A percentile compares a stretch with the other conserved stretches of the same genome.
Conservation (phyloP, 2,329 filamentous ascomycete genomes). For the Beauveria caledonica region DNA sequence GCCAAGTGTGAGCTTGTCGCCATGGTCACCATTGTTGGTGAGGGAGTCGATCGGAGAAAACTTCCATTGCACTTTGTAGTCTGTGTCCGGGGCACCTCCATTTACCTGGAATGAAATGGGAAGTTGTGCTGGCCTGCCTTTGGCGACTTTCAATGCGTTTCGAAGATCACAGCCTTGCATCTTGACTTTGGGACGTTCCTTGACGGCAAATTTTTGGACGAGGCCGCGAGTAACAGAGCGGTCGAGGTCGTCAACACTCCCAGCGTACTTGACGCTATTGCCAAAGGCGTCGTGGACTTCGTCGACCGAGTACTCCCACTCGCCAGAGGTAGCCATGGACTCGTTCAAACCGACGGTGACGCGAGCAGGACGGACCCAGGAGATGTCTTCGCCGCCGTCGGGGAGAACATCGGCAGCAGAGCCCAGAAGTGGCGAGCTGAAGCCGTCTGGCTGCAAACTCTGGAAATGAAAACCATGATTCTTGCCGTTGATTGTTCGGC, state of each 20-base stretch:
- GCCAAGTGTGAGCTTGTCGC: constrained; percentile 47
- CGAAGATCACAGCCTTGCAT: constrained; percentile 71
- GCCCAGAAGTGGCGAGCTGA: constrained; percentile 66
- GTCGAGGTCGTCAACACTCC: constrained; percentile 59
- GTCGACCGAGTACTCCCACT: constrained; percentile 85
- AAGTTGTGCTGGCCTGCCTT: constrained; percentile 57
- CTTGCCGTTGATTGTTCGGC: constrained; percentile 74
- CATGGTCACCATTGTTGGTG: constrained; percentile 61
- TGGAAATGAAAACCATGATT: constrained; percentile 84
- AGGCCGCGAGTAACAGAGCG: constrained; percentile 54
- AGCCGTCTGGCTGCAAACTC: constrained; percentile 83
- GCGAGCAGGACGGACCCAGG: constrained; percentile 70
- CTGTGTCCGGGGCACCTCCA: constrained; percentile 49
- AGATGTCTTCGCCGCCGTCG: constrained; percentile 56
- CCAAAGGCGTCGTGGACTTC: constrained; percentile 88
- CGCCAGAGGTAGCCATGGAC: constrained; percentile 68
- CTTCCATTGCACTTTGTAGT: constrained; percentile 69
- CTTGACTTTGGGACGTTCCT: constrained; percentile 70
- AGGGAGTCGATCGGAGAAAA: constrained; percentile 70
- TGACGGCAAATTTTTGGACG: constrained; percentile 72
- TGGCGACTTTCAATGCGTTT: constrained; percentile 74
- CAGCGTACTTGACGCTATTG: constrained; percentile 71
- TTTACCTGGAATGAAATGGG: constrained; percentile 63
- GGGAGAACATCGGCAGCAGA: constrained; percentile 52
- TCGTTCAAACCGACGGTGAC: constrained; percentile 84